Evolutionary conservation across 1,139 yeast species (phyloP).

Genomic region (Hyphopichia khmerensis): DNA sequence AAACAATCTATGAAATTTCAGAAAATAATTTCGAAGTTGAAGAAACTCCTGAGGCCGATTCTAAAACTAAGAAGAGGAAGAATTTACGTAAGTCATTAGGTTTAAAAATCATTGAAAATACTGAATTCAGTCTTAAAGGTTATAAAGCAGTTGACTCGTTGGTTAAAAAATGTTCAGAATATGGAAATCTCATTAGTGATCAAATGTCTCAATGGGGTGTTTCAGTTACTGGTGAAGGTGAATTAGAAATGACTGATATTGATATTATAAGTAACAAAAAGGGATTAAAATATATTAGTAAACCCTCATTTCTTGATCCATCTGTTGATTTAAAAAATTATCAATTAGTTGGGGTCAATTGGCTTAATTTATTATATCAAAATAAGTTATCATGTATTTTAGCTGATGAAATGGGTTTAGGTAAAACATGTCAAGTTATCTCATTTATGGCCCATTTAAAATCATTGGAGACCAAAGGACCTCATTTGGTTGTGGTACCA

Average conservation of each 20-base stretch:
- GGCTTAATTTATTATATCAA: constrained; percentile 80
- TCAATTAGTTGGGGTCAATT: constrained; percentile 93
- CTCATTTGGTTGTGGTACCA: constrained; percentile 88
- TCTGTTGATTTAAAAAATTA: constrained; percentile 76
- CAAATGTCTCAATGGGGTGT: constrained; percentile 91
- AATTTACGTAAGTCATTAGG: constrained; percentile 62
- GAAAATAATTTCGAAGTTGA: constrained; percentile 47
- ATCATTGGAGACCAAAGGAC: constrained; percentile 49
- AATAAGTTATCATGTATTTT: constrained; percentile 83
- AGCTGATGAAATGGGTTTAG: constrained; percentile 98
- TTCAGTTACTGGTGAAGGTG: constrained; percentile 49
- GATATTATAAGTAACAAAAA: constrained; percentile 28
- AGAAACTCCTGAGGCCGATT: constrained; percentile 16
- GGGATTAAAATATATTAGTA: constrained; percentile 55
- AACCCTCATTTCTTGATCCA: constrained; percentile 65
- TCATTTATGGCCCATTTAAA: constrained; percentile 87
- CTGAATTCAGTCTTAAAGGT: constrained; percentile 72
- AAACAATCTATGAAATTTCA: constrained; percentile 55
- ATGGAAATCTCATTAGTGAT: constrained; percentile 66
- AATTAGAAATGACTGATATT: constrained; percentile 7
- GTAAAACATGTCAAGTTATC: constrained; percentile 94
- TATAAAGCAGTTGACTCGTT: constrained; percentile 92
- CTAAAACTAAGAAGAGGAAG: constrained; percentile 30
- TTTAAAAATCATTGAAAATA: constrained; percentile 70
- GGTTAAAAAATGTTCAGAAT: constrained; percentile 76